Evolutionary conservation across 768 basidiomycete genomes (phyloP), one percentile per base, ranked within the genome.

Genomic region (Pleurotus salmoneostramineus): DNA sequence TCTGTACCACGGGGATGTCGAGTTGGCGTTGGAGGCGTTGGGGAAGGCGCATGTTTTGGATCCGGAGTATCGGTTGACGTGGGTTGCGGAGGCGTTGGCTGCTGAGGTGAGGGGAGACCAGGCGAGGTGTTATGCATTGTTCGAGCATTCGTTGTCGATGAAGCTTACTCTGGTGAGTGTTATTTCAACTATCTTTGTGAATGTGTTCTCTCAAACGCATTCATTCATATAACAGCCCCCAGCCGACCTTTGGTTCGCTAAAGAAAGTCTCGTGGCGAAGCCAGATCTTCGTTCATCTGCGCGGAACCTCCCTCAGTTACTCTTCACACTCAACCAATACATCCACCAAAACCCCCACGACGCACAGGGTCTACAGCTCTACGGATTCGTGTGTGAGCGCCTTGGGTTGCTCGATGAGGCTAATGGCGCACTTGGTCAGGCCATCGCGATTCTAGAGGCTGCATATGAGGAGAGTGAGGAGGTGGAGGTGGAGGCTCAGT

Each of bases 381-480:
- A 89, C 57, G 89, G 86, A 0, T 82, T 98, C 4, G 74, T 98
- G 17, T 93, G 89, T 67, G 97, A 99, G 67, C 81, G 86, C 54
- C 73, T 98, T 4, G 89, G 87, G 10, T 88, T 92, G 40, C 64
- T 79, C 32, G 82, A 85, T 12, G 76, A 84, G 32, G 91, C 85
- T 5, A 72, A 78, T 12, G 71, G 75, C 27, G 73, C 84, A 35
- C 76, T 95, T 42, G 69, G 76, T 35, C 79, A 78, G 32, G 85
- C 89, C 0, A 91, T 93, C 11, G 59, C 70, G 3, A 76, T 94
- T 7, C 74, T 98, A n/a, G 96, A 98, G 69, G 79, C 83, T 1
- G 80, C 82, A 31, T 99, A 97, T 72, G 97, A 99, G 68, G 85
- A 89, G 55, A 83, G 82, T 11, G 97, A 99, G 69, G 88, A 93